Conservation (phyloP, 345 rosid species). For the Microthlaspi erraticum region DNA sequence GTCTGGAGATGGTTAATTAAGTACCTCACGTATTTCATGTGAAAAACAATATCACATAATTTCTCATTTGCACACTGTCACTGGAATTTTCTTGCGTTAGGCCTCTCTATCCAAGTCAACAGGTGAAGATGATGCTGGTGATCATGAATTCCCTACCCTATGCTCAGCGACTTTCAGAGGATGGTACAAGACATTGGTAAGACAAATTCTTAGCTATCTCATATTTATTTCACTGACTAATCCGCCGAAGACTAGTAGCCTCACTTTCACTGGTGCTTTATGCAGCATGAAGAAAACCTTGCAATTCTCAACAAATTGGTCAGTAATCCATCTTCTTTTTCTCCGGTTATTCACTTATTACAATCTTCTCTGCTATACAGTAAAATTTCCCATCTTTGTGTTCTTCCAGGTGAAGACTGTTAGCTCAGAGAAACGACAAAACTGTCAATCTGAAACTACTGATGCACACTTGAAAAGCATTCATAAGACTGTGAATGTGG, state of each 20-base stretch:
- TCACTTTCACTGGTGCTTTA: constrained; percentile 34
- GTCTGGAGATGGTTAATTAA: too few relatives aligned
- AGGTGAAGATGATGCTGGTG: constrained; percentile 45
- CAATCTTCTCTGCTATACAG: constrained; percentile 1
- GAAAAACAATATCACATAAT: background rate
- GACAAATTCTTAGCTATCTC: constrained; percentile 25
- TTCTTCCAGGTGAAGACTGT: constrained; percentile 57
- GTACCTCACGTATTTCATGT: background rate
- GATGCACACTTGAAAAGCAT: constrained; percentile 53
- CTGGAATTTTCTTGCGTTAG: constrained; percentile 44
- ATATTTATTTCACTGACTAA: background rate
- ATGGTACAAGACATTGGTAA: constrained; percentile 81
- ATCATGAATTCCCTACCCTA: constrained; percentile 62
- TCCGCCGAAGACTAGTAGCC: constrained; percentile 9
- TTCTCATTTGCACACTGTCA: background rate
- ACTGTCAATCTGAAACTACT: constrained; percentile 49
- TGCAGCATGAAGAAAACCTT: constrained; percentile 87
- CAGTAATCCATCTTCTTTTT: constrained; percentile 37
- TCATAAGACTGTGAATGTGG: constrained; percentile 64
- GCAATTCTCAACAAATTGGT: constrained; percentile 62
- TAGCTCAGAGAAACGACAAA: constrained; percentile 49
- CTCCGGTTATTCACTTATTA: constrained; percentile 9
- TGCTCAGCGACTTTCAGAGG: constrained; percentile 69
- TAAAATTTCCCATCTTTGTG: constrained; percentile 5
- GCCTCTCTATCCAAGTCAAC: constrained; percentile 49